A percentile compares a stretch with the other conserved stretches of the same genome.
Evolutionary conservation across 148 eudicot genomes (phyloP).

Genomic region (Camellia lanceoleosa): DNA sequence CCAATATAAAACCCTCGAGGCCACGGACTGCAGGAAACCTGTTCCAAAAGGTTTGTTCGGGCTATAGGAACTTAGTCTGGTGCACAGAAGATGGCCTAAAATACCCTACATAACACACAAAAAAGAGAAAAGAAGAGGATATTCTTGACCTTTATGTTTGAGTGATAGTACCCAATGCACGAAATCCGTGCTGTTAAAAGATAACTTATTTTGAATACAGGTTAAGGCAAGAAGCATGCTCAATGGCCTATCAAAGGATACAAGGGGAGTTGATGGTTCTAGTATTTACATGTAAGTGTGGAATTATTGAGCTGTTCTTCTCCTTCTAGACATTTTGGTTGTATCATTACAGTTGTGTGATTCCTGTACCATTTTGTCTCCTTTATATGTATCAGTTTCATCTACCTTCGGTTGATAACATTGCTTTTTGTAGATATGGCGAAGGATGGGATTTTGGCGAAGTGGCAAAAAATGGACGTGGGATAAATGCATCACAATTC

Average conservation of each 20-base stretch:
- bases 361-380: neutral
- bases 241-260: slow-evolving; percentile 46
- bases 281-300: slow-evolving; percentile 75
- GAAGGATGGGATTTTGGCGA: slow-evolving; percentile 99
- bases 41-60: too few relatives aligned
- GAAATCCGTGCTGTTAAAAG: neutral
- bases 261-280: slow-evolving; percentile 76
- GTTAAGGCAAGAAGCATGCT: slow-evolving; percentile 66
- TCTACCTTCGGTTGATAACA: neutral
- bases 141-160: neutral
- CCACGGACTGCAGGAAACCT: too few relatives aligned
- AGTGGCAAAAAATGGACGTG: slow-evolving; percentile 86
- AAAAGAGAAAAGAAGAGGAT: too few relatives aligned
- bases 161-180: neutral
- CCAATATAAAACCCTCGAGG: too few relatives aligned
- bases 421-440: slow-evolving; percentile 64
- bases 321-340: neutral
- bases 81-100: too few relatives aligned
- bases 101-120: too few relatives aligned
- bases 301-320: neutral
- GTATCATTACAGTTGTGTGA: neutral
- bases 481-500: slow-evolving; percentile 85
- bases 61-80: too few relatives aligned
- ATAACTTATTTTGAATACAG: slow-evolving; percentile 33
- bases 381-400: neutral